Conservation (phyloP, 106 monocot species). For the Apostasia shenzhenica region DNA sequence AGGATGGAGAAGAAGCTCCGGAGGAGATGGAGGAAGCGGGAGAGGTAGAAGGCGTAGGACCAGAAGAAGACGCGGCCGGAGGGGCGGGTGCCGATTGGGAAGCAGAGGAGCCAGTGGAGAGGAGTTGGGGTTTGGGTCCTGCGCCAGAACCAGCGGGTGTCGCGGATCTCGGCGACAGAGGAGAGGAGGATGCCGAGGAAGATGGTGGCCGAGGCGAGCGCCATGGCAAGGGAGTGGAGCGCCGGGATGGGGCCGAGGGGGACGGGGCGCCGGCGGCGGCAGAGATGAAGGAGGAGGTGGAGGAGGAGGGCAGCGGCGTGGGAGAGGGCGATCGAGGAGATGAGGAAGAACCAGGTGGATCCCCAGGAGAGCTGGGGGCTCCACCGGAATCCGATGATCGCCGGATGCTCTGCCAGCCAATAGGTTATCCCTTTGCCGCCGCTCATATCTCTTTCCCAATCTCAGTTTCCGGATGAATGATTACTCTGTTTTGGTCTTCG, state of each 20-base stretch:
- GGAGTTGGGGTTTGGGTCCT: conserved; percentile 37
- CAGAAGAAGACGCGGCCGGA: conserved; percentile 91
- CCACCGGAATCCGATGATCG: conserved; percentile 88
- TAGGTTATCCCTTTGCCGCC: conserved; percentile 21
- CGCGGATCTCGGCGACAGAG: conserved; percentile 59
- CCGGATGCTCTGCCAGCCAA: conserved; percentile 73
- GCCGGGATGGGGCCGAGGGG: conserved; percentile 87
- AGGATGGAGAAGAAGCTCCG: conserved; percentile 65
- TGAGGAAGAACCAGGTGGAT: conserved; percentile 82
- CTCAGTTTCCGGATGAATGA: neutral
- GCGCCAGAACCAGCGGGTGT: conserved; percentile 57
- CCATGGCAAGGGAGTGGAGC: conserved; percentile 64
- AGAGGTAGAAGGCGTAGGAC: conserved; percentile 83
- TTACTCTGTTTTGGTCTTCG: too few species aligned
- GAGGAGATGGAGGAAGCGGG: conserved; percentile 65
- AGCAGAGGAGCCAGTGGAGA: conserved; percentile 82
- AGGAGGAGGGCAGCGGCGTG: conserved; percentile 24
- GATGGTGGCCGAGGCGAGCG: conserved; percentile 48
- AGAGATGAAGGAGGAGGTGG: conserved; percentile 30
- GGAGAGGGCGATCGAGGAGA: conserved; percentile 52
- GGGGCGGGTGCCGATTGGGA: conserved; percentile 74
- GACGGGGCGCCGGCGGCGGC: conserved; percentile 41
- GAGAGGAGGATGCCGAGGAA: conserved; percentile 72
- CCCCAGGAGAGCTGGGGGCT: conserved; percentile 52
- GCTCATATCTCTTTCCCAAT: neutral